Base-by-base conservation (phyloP, 768 basidiomycete genomes). In the Trametes cingulata region DNA sequence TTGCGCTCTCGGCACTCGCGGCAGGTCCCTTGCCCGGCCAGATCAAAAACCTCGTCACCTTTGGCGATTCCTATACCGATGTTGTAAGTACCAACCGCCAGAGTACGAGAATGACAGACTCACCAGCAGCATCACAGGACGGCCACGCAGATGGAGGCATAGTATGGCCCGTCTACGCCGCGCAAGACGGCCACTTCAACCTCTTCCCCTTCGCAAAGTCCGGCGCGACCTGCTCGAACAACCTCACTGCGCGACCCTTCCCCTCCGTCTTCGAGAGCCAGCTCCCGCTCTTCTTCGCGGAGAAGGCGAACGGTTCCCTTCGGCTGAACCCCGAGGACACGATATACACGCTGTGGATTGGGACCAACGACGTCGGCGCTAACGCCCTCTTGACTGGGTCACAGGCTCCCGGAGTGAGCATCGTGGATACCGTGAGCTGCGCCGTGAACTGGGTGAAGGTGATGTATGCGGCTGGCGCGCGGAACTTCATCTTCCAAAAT, bases 401-500 rank as follows among this genome's bases (percentile, higher is more conserved):
- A 19, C 76, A 78, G 58, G 71, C 56, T 0, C 70, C 74, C 1
- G 72, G 72, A 0, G 83, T 84, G 15, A 85, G 82, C 1, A 69
- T 88, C 53, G 84, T 86, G 9, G 77, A 86, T 48, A 84, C 85
- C 0, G 77, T 81, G 19, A 67, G 67, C 17, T 88, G 87, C 65
- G 82, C 82, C 68, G 73, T 88, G 4, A 80, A 85, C 47, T 87
- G 84, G 80, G 76, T 88, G 27, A 81, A 77, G 61, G 73, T 74
- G 1, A 66, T 88, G 39, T 86, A 87, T 65, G 67, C 78, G 12
- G 77, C 71, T 49, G 87, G 87, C 6, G 86, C 84, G 3, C 76
- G 86, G 45, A 86, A 88, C 65, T 87, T 88, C 67, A 69, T 88
- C 50, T 85, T 88, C 75, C 85, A 86, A 62, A 88, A 87, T 64